Evolutionary conservation across 495 filamentous ascomycete species (phyloP), one percentile per base, ranked within the genome.

Genomic region (Niebla homalea): DNA sequence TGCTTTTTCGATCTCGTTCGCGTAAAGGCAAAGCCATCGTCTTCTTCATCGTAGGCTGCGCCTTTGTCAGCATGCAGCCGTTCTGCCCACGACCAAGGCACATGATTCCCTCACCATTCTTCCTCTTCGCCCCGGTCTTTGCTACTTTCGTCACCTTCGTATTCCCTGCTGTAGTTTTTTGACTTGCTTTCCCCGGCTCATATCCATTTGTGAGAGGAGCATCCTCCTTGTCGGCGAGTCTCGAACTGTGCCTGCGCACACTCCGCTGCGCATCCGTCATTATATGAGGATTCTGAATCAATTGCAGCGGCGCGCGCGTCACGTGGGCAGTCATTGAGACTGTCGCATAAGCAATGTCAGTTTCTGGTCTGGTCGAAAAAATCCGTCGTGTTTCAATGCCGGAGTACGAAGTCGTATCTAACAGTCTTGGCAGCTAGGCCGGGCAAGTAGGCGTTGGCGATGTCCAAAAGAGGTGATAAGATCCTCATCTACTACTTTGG

Each of bases 21-120:
- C 11, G 71, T 69, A 48, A 78, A 80, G 37, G 69, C 61, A 49
- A 80, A 80, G 15, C 73, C 76, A 46, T 73, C 76, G 41, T 62
- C 62, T 51, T 77, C 76, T 45, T 79, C 76, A 36, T 77, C 71
- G 51, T 72, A 77, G 36, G 51, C 71, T 75, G 57, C 39, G 52
- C 4, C 11, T 41, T 18, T 8, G 40, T 62, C 47, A 62, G 54
- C 36, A 18, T 45, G 2, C 18, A 29, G 21, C 14, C 36, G 18
- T 44, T 26, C 16, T 20, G 5, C 35, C 11, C 21, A 15, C 6
- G 36, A 16, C 15, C 12, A 14, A 26, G 18, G 23, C 14, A 26
- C 32, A 48, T 6, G 29, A 22, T 19, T 16, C 43, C 69, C 72
- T 69, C 60, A 76, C 72, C 62, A 43, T 64, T 61, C 59, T 71